Conservation (phyloP, 441 rosid genomes). For the Eugenia klotzschiana region DNA sequence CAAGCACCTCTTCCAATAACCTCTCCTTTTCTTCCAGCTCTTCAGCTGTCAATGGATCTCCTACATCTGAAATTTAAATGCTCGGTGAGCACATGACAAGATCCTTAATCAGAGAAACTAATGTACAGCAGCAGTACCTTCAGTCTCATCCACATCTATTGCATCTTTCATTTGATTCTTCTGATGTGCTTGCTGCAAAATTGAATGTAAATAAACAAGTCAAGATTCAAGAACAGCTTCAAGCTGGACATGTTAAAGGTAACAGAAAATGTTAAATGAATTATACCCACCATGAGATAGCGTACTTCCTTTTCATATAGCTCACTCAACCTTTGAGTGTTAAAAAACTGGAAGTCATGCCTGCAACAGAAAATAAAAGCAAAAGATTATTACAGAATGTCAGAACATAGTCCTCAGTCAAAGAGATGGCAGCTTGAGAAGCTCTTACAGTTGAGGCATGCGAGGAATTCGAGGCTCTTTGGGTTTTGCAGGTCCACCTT, state of each 20-base stretch:
- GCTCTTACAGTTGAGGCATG: constrained; percentile 88
- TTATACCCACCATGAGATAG: constrained; percentile 68
- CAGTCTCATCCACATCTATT: constrained; percentile 93
- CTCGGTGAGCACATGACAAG: constrained; percentile 7
- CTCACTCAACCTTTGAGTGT: constrained; percentile 86
- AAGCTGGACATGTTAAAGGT: background rate
- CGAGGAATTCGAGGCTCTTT: constrained; percentile 98
- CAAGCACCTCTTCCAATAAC: constrained; percentile 67
- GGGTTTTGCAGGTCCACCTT: constrained; percentile 93
- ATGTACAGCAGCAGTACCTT: constrained; percentile 31
- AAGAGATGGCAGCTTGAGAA: background rate
- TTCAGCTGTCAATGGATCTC: constrained; percentile 94
- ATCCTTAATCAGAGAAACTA: background rate
- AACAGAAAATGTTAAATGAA: background rate
- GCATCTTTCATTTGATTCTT: constrained; percentile 88
- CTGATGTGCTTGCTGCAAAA: constrained; percentile 66
- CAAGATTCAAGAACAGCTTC: background rate
- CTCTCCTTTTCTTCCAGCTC: constrained; percentile 93
- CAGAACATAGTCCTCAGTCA: background rate
- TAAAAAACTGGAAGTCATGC: constrained; percentile 95
- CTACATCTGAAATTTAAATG: constrained; percentile 33
- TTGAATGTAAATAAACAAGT: background rate
- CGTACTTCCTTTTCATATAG: constrained; percentile 98
- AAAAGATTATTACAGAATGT: background rate
- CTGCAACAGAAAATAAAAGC: constrained; percentile 20